phyloP scores from a whole-genome alignment of 345 rosid genomes.

The Eucalyptus decipiens region DNA sequence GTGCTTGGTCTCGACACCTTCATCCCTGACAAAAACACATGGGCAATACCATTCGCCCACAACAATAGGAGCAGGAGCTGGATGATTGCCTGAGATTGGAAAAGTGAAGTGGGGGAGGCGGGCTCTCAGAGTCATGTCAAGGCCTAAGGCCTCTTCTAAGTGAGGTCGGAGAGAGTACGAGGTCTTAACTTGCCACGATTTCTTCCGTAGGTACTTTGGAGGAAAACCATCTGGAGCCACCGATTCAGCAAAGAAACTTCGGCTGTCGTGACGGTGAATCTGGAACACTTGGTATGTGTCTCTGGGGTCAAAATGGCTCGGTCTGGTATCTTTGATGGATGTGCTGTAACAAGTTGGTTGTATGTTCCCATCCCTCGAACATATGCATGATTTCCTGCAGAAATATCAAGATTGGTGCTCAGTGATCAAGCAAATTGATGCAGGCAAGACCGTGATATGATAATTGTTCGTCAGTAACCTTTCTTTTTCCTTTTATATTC shows the following conservation, averaged over 20 bases:
- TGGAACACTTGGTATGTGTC: conserved; percentile 50
- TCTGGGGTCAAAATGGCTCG: conserved; percentile 47
- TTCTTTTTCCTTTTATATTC: too few species aligned
- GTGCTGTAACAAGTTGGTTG: conserved; percentile 31
- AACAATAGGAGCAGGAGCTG: conserved; percentile 1
- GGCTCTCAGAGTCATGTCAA: conserved; percentile 35
- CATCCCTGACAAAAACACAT: conserved; percentile 51
- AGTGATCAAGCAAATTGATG: neutral
- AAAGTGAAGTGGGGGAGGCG: conserved; percentile 43
- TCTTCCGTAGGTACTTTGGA: conserved; percentile 39
- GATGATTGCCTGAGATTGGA: conserved; percentile 15
- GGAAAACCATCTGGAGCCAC: conserved; percentile 43
- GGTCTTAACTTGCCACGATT: conserved; percentile 48
- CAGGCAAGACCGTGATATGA: neutral
- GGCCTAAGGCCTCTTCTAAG: conserved; percentile 54
- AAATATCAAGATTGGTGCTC: neutral
- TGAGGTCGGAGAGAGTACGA: conserved; percentile 15
- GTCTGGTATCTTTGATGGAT: conserved; percentile 32
- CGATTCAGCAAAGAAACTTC: conserved; percentile 41
- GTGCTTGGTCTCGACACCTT: conserved; percentile 3
- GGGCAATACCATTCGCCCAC: conserved; percentile 86
- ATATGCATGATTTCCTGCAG: neutral
- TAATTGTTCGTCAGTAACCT: neutral
- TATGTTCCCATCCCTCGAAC: conserved; percentile 48
- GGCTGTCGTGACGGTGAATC: conserved; percentile 27